Conservation (phyloP, 768 basidiomycete genomes). For the Tylopilus intermedius region DNA sequence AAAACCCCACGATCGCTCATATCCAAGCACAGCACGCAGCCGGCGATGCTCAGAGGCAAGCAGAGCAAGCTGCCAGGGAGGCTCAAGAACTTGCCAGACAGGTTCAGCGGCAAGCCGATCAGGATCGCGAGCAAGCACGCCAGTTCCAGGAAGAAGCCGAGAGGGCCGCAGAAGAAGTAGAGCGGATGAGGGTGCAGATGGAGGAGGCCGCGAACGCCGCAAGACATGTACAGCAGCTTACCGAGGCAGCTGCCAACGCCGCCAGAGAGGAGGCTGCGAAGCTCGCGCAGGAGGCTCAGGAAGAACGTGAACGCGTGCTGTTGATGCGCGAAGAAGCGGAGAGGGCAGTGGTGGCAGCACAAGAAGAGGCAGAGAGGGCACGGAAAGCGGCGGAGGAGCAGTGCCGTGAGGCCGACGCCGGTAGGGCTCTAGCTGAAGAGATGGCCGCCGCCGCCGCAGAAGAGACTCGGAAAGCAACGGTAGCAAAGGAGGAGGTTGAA, state of each 20-base stretch:
- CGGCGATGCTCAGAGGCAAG: constrained; percentile 3
- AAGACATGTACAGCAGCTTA: not conserved
- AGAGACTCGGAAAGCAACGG: constrained; percentile 10
- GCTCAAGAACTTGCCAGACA: constrained; percentile 3
- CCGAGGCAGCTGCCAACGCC: constrained; percentile 2
- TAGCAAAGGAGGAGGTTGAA: constrained; percentile 15
- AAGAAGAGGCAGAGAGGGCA: constrained; percentile 11
- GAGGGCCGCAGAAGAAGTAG: not conserved
- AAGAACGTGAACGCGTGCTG: not conserved
- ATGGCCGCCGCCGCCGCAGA: constrained; percentile 9
- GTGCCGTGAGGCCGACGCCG: constrained; percentile 12
- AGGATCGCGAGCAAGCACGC: constrained; percentile 7
- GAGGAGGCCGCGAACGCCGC: not conserved
- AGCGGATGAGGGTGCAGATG: constrained; percentile 8
- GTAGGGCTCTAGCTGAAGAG: constrained; percentile 9
- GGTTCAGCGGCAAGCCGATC: constrained; percentile 5
- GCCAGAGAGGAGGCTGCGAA: constrained; percentile 6
- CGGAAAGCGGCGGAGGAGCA: constrained; percentile 20
- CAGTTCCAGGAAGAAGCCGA: constrained; percentile 10
- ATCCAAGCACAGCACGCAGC: constrained; percentile 6
- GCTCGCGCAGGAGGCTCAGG: not conserved
- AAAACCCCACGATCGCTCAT: constrained; percentile 8
- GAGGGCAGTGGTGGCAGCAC: constrained; percentile 7
- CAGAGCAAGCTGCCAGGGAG: constrained; percentile 3
- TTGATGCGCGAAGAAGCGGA: not conserved